These are phyloP conservation scores for Xylaria multiplex DNA, from an alignment of 2,329 filamentous ascomycete species.

Conservation along the genomic window DNA sequence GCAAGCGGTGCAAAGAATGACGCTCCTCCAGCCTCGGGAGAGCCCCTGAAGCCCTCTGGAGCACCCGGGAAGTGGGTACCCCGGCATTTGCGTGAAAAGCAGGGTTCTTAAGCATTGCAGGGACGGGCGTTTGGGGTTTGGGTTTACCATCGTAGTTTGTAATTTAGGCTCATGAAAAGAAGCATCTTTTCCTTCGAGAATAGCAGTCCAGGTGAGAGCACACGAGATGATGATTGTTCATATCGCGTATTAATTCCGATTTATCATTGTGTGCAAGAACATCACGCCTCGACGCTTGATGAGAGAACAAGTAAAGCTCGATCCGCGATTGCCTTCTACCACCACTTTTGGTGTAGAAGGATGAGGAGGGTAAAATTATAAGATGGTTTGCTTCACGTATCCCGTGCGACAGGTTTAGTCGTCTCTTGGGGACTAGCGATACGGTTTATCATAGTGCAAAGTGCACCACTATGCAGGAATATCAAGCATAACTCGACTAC, in stretches of 20 bases:
- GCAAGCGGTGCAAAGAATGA: slow-evolving; percentile 41
- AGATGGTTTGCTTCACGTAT: not conserved
- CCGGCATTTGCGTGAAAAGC: slow-evolving; percentile 54
- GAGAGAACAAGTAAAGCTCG: not conserved
- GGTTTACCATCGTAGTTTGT: slow-evolving; percentile 45
- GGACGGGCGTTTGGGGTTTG: slow-evolving; percentile 48
- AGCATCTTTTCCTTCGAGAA: slow-evolving; percentile 32
- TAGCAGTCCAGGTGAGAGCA: slow-evolving; percentile 28
- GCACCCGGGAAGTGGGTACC: slow-evolving; percentile 70
- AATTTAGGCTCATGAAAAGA: slow-evolving; percentile 45
- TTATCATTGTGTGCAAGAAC: not conserved
- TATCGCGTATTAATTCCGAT: not conserved
- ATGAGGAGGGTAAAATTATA: not conserved
- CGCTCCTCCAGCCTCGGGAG: slow-evolving; percentile 46
- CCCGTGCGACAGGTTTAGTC: not conserved
- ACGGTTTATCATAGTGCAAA: not conserved
- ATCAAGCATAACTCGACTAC: not conserved
- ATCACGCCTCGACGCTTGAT: not conserved
- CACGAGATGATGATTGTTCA: slow-evolving; percentile 28
- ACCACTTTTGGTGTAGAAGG: not conserved
- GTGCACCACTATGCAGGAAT: not conserved
- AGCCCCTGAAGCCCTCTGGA: slow-evolving; percentile 64
- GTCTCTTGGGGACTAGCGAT: too few species aligned
- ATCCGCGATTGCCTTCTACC: not conserved
- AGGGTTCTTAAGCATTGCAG: slow-evolving; percentile 46